Conservation (phyloP, 176 grass and related monocot genomes). For the Ensete ventricosum region DNA sequence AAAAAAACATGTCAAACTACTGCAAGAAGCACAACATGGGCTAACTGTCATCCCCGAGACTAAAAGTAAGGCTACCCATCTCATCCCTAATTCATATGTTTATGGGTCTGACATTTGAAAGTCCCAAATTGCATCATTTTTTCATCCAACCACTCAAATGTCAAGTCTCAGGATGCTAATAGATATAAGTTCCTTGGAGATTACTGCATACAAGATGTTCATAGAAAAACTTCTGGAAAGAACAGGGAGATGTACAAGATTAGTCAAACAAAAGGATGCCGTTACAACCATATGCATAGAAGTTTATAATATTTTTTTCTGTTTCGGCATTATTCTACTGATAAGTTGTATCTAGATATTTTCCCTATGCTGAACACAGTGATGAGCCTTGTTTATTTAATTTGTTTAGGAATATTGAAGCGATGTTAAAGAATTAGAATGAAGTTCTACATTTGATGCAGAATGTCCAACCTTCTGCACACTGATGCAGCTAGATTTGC, state of each 20-base stretch:
- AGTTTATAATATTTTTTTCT: not conserved
- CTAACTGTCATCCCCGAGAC: too few species aligned
- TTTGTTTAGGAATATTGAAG: not conserved
- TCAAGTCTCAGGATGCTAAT: not conserved
- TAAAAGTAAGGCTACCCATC: too few species aligned
- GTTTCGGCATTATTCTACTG: not conserved
- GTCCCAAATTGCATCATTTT: not conserved
- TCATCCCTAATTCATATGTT: not conserved
- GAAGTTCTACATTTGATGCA: not conserved
- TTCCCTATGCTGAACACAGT: too few species aligned
- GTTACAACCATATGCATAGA: not conserved
- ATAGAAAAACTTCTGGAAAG: not conserved
- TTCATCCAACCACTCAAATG: not conserved
- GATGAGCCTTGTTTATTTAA: not conserved
- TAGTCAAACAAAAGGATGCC: not conserved
- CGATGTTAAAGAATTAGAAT: not conserved
- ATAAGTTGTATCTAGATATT: not conserved
- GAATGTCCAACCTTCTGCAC: slow-evolving; percentile 55
- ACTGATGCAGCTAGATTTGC: slow-evolving; percentile 80
- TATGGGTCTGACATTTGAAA: not conserved
- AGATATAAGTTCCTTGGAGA: not conserved
- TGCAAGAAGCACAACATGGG: too few species aligned
- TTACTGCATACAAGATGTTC: not conserved
- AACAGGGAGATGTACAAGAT: not conserved
- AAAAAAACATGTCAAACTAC: too few species aligned